These are phyloP conservation scores for Eruca vesicaria DNA, from an alignment of 441 rosid species.

Conservation along the genomic window DNA sequence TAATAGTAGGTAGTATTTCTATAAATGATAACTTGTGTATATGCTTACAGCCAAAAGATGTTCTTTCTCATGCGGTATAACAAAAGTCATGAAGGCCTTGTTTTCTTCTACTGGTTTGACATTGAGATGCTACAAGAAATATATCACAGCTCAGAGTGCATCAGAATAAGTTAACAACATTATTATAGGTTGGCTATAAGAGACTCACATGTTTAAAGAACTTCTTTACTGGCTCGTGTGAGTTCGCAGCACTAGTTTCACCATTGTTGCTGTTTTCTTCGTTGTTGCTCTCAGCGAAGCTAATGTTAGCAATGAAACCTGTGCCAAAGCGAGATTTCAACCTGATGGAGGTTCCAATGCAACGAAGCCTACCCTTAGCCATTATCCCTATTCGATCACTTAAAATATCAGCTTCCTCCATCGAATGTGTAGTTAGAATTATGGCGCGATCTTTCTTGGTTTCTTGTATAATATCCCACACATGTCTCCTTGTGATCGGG, in stretches of 20 bases:
- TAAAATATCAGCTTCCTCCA: constrained; percentile 89
- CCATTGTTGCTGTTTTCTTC: constrained; percentile 19
- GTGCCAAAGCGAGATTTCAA: constrained; percentile 87
- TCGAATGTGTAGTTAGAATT: constrained; percentile 81
- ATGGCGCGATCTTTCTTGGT: constrained; percentile 80
- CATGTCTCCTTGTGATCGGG: constrained; percentile 86
- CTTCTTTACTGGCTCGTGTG: constrained; percentile 61
- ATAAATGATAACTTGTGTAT: neutral
- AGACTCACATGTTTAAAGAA: constrained; percentile 71
- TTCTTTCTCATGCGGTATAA: constrained; percentile 85
- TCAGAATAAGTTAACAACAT: constrained; percentile 6
- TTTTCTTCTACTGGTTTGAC: constrained; percentile 71
- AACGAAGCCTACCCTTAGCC: constrained; percentile 95
- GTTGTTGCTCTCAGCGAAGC: constrained; percentile 53
- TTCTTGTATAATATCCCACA: constrained; percentile 79
- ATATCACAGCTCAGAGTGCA: neutral
- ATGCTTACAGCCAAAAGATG: constrained; percentile 55
- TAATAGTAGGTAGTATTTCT: too few relatives aligned
- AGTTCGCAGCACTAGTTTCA: constrained; percentile 24
- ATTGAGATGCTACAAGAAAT: constrained; percentile 56
- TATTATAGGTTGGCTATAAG: neutral
- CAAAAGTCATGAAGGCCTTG: constrained; percentile 70
- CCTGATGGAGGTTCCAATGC: constrained; percentile 87
- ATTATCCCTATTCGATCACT: constrained; percentile 92
- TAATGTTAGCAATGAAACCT: constrained; percentile 78